These are phyloP conservation scores for Glycine tomentella DNA, from an alignment of 306 rosid genomes.

Conservation along the genomic window DNA sequence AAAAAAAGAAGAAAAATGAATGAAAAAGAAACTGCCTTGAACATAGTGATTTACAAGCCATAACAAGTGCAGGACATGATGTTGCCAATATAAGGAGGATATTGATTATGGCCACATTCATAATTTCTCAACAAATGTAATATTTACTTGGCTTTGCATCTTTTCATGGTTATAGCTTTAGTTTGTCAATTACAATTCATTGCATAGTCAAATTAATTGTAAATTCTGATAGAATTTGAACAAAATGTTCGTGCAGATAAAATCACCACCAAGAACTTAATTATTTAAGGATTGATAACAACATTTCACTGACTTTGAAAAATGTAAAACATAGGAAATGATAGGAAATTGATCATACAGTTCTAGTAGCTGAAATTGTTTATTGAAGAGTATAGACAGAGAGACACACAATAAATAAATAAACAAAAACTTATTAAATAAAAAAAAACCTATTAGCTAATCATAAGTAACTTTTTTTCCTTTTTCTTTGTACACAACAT, in stretches of 20 bases:
- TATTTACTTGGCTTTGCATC: background rate
- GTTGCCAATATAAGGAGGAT: background rate
- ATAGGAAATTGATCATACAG: no score
- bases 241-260: conserved; percentile 15
- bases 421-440: no score
- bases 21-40: no score
- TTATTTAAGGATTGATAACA: background rate
- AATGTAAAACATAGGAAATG: conserved; percentile 8
- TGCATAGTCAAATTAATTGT: conserved; percentile 14
- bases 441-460: no score
- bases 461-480: no score
- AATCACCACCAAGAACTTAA: conserved; percentile 14
- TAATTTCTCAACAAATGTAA: background rate
- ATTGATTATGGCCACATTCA: background rate
- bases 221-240: conserved; percentile 12
- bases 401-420: no score
- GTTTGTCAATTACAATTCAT: background rate
- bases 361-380: background rate
- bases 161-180: background rate
- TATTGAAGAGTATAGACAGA: no score
- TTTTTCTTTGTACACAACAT: no score
- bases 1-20: no score
- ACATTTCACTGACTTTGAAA: background rate
- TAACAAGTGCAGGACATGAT: conserved; percentile 6
- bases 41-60: no score